These are phyloP conservation scores for Cystofilobasidium ferigula DNA, from an alignment of 768 basidiomycete genomes.

Conservation along the genomic window DNA sequence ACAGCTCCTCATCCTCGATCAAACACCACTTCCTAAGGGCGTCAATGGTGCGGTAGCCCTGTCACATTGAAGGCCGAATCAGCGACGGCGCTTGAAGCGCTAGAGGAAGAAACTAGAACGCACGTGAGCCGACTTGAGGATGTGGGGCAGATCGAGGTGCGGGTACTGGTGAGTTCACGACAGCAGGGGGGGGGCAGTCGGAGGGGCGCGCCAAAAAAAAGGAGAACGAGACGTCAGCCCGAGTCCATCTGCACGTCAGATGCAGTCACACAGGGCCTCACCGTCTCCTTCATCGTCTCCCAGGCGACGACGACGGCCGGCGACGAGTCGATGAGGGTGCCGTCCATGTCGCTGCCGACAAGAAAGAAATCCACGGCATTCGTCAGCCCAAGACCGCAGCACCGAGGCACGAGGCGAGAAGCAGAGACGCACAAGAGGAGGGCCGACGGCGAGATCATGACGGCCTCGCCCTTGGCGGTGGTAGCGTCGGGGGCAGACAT, in stretches of 20 bases:
- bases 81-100: not conserved
- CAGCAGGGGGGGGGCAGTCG: too few species aligned
- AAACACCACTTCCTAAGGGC: constrained; percentile 30
- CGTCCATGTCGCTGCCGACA: constrained; percentile 27
- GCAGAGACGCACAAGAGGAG: not conserved
- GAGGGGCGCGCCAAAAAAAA: too few species aligned
- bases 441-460: constrained; percentile 2
- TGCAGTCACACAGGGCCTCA: too few species aligned
- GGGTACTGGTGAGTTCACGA: not conserved
- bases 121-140: constrained; percentile 25
- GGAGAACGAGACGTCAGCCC: not conserved
- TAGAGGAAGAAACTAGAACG: not conserved
- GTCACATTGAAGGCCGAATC: not conserved
- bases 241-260: too few species aligned
- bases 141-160: constrained; percentile 23
- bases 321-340: constrained; percentile 26
- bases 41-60: constrained; percentile 24
- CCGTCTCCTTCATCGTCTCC: constrained; percentile 20
- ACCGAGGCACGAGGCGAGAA: too few species aligned
- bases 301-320: constrained; percentile 26
- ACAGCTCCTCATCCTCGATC: constrained; percentile 23
- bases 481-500: not conserved
- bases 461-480: not conserved
- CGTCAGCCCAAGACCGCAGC: not conserved
- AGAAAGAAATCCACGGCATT: constrained; percentile 1